phyloP scores from a whole-genome alignment of 202 grass and related monocot genomes.

The Bolboschoenoplectus hybrid region DNA sequence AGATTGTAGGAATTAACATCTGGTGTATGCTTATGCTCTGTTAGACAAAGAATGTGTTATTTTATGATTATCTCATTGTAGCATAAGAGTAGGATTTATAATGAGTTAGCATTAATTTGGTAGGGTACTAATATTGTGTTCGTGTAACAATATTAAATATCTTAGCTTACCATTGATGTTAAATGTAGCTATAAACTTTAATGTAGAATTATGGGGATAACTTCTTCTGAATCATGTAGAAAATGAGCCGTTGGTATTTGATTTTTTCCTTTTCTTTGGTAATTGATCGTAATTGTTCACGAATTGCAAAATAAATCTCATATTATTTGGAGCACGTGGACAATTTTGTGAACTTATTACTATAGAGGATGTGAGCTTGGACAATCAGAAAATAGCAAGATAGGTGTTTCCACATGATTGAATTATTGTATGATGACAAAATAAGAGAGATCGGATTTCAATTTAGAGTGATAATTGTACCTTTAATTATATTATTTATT shows the following conservation, averaged over 20 bases:
- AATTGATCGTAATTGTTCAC: background rate
- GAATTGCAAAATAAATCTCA: background rate
- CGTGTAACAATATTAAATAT: background rate
- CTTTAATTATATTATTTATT: too few relatives aligned
- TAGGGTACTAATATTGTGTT: slow-evolving; percentile 9
- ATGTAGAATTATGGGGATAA: slow-evolving; percentile 6
- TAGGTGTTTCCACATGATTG: too few relatives aligned
- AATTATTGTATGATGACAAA: too few relatives aligned
- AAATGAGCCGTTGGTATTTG: background rate
- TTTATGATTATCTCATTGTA: background rate
- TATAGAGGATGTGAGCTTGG: too few relatives aligned
- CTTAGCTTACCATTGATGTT: slow-evolving; percentile 25
- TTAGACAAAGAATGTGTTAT: slow-evolving; percentile 6
- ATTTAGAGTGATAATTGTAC: too few relatives aligned
- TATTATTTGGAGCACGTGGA: too few relatives aligned
- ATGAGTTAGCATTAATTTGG: slow-evolving; percentile 21
- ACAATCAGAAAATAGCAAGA: too few relatives aligned
- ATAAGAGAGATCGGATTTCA: too few relatives aligned
- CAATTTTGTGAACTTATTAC: too few relatives aligned
- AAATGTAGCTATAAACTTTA: background rate
- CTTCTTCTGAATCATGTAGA: background rate
- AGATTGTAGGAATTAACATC: background rate
- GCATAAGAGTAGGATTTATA: slow-evolving; percentile 20
- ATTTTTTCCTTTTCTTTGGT: background rate
- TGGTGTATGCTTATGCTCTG: slow-evolving; percentile 9